Evolutionary conservation across 257 asterid species (phyloP), one percentile per base, ranked within the genome.

Genomic region (Osmanthus fragrans): DNA sequence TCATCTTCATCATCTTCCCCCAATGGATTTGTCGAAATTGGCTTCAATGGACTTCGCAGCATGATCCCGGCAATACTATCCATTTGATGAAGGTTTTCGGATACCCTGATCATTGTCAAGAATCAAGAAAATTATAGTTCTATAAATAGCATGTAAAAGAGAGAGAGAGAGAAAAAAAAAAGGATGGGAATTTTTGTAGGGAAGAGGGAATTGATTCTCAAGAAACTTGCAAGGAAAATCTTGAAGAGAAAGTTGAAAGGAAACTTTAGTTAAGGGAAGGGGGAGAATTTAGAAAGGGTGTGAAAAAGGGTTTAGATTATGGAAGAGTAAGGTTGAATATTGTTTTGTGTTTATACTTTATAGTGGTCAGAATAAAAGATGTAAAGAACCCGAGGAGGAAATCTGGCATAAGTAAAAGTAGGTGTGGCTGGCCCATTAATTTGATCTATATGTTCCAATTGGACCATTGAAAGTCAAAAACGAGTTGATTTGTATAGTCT

Each of bases 321-420:
- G 76, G 84, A 70, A 76, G 88, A 71, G 84, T 76, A 73, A 65
- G 4, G 19, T 72, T 63, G 85, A 80, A 84, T 71, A 63, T 54
- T 73, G 82, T 73, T 32, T 32, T 30, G 36, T 12, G 54, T 72
- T 71, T 36, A 60, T 21, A 10, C 70, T 75, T 70, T 82, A 68
- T 40, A 81, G 70, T 45, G 39, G 34, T 32, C 34, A 32, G 34
- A 32, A 32, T 2, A 32, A 32, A 32, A 32, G 60, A 74, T 21
- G 32, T 21, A 76, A 70, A 27, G 87, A 77, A 83, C 30, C 74
- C 89, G 82, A 86, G 89, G 81, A 86, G 89, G 81, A 79, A 81
- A 58, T 75, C 81, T 81, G 89, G 81, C 49, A 79, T 67, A 77
- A 74, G 81, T 51, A 13, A 80, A 73, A 71, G 81, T 82, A 27